Evolutionary conservation across 139 green algal genomes (phyloP).

Genomic region (Trebouxia sp.): DNA sequence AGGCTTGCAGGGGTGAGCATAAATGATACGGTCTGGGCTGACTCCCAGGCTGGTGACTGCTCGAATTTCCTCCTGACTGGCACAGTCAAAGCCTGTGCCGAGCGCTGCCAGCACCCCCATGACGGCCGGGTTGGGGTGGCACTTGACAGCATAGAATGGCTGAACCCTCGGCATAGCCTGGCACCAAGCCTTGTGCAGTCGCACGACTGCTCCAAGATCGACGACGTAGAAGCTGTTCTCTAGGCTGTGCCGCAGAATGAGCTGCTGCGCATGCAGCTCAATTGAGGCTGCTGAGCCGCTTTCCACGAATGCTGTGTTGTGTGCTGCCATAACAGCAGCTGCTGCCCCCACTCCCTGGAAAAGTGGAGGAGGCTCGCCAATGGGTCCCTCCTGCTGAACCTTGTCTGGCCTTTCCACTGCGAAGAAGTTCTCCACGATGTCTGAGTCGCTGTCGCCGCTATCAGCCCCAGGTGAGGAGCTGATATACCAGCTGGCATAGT

Average conservation of each 20-base stretch:
- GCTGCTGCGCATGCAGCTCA: not conserved
- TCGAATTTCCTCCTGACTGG: constrained; percentile 45
- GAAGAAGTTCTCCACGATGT: constrained; percentile 14
- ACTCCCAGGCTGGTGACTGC: constrained; percentile 22
- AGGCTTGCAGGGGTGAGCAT: constrained; percentile 95
- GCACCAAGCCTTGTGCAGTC: constrained; percentile 77
- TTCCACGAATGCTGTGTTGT: not conserved
- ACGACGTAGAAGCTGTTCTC: constrained; percentile 91
- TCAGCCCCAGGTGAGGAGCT: constrained; percentile 8
- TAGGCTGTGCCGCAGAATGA: constrained; percentile 39
- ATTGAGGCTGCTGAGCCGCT: constrained; percentile 21
- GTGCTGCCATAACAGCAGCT: constrained; percentile 23
- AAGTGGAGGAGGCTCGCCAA: constrained; percentile 12
- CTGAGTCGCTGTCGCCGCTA: constrained; percentile 17
- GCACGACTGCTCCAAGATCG: constrained; percentile 80
- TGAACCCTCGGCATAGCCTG: constrained; percentile 85
- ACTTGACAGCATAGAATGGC: constrained; percentile 80
- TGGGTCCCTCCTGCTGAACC: constrained; percentile 14
- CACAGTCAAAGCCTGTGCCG: constrained; percentile 96
- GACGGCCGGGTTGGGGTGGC: constrained; percentile 87
- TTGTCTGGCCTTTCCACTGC: constrained; percentile 8
- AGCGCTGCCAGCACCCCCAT: constrained; percentile 81
- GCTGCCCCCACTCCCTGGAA: not conserved
- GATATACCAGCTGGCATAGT: constrained; percentile 22
- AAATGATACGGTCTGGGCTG: constrained; percentile 76